A percentile compares a stretch with the other conserved stretches of the same genome.
phyloP scores from a whole-genome alignment of 495 filamentous ascomycete species.

The Copromyces sp. region DNA sequence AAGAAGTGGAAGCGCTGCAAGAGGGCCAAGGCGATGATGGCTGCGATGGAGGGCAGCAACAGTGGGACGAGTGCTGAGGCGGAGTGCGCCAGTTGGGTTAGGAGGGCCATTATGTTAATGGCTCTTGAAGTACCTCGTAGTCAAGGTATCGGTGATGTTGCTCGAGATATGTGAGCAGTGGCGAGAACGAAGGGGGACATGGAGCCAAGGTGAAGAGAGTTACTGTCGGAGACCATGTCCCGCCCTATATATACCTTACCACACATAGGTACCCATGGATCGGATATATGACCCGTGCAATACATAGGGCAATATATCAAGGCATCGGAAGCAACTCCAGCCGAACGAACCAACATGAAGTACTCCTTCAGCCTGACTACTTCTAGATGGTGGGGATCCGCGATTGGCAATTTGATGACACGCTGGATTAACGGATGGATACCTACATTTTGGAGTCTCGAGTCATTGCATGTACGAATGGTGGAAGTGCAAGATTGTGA shows the following conservation, averaged over 20 bases:
- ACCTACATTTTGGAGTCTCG: neutral
- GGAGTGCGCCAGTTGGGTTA: neutral
- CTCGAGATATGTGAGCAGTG: neutral
- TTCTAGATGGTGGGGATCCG: neutral
- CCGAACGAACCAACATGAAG: neutral
- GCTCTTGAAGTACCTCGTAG: neutral
- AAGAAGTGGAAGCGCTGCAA: constrained; percentile 12
- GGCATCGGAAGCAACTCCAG: neutral
- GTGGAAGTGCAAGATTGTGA: neutral
- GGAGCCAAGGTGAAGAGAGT: neutral
- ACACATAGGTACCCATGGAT: neutral
- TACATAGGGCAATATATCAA: neutral
- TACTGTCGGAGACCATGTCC: too few species aligned
- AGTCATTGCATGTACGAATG: neutral
- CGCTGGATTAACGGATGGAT: neutral
- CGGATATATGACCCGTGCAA: neutral
- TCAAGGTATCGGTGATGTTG: neutral
- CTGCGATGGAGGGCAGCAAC: constrained; percentile 14
- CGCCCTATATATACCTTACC: neutral
- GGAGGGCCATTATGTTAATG: constrained; percentile 7
- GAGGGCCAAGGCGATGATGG: constrained; percentile 14
- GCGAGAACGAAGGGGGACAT: neutral
- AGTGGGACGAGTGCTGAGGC: constrained; percentile 18
- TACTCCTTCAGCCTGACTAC: neutral
- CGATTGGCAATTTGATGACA: neutral